Percentiles rank a stretch among this genome's conserved stretches.
Evolutionary conservation across 352 stramenopile genomes (phyloP).

Genomic region (Blastocystis sp.): DNA sequence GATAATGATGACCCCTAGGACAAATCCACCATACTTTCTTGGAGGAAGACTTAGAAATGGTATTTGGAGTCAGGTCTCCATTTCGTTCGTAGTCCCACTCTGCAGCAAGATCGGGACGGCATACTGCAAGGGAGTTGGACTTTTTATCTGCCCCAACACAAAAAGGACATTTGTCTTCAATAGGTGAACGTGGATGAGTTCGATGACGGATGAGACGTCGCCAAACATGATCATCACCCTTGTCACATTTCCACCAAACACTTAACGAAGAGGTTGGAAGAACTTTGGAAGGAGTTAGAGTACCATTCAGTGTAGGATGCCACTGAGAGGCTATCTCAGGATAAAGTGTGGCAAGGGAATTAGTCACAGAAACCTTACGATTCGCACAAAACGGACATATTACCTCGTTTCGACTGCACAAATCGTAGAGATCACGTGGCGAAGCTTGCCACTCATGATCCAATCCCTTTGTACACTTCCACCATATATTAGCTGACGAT

Average conservation of each 20-base stretch:
- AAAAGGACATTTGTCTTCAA: slow-evolving; percentile 53
- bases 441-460: slow-evolving; percentile 48
- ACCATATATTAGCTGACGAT: slow-evolving; percentile 49
- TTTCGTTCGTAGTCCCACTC: slow-evolving; percentile 57
- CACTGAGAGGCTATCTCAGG: slow-evolving; percentile 54
- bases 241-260: slow-evolving; percentile 60
- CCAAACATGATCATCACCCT: slow-evolving; percentile 49
- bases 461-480: slow-evolving; percentile 35
- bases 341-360: slow-evolving; percentile 39
- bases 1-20: slow-evolving; percentile 47
- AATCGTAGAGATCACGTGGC: background rate
- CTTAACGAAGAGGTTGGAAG: background rate
- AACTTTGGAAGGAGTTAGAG: background rate
- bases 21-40: slow-evolving; percentile 47
- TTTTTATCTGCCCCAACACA: background rate
- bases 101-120: slow-evolving; percentile 29
- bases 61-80: background rate
- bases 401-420: background rate
- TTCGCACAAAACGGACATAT: slow-evolving; percentile 48
- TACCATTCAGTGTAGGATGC: slow-evolving; percentile 43
- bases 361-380: slow-evolving; percentile 37
- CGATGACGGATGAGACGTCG: slow-evolving; percentile 1
- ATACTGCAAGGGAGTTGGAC: slow-evolving; percentile 1
- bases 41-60: slow-evolving; percentile 3
- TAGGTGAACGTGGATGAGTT: background rate